Percentiles rank a stretch among this genome's conserved stretches.
Conservation (phyloP, 495 filamentous ascomycete species). For the Penicillium parvum region DNA sequence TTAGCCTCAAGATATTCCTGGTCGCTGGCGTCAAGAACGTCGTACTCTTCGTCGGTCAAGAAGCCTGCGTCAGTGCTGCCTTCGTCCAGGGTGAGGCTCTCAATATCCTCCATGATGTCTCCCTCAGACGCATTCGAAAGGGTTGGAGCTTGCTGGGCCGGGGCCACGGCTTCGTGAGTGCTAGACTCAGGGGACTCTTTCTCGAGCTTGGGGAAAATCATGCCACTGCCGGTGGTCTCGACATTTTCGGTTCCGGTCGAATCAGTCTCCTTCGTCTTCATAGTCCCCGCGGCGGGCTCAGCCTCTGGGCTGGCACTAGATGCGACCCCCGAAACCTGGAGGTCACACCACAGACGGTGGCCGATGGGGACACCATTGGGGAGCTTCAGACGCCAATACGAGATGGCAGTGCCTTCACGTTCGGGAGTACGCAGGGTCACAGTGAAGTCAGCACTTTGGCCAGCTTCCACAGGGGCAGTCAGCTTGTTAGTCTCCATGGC, state of each 20-base stretch:
- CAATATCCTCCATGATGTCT: constrained; percentile 62
- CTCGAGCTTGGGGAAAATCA: constrained; percentile 96
- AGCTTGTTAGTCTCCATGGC: constrained; percentile 79
- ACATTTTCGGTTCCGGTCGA: constrained; percentile 12
- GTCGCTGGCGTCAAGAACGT: constrained; percentile 91
- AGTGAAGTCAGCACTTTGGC: constrained; percentile 73
- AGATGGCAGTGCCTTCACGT: constrained; percentile 71
- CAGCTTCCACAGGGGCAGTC: constrained; percentile 60
- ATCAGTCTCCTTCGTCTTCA: constrained; percentile 13
- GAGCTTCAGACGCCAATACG: constrained; percentile 92
- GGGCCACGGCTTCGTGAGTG: constrained; percentile 56
- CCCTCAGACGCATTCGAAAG: constrained; percentile 43
- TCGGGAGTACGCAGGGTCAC: constrained; percentile 76
- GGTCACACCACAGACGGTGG: constrained; percentile 91
- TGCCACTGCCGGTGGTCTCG: constrained; percentile 52
- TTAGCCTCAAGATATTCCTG: constrained; percentile 66
- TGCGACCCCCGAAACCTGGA: constrained; percentile 56
- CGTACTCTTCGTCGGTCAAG: constrained; percentile 96
- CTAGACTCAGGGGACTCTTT: constrained; percentile 87
- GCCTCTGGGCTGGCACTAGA: constrained; percentile 7
- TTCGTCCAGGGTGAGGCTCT: constrained; percentile 60
- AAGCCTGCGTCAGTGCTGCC: constrained; percentile 61
- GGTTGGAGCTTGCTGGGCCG: constrained; percentile 28
- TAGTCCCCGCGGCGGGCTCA: constrained; percentile 18
- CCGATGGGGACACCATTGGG: constrained; percentile 80